phyloP scores from a whole-genome alignment of 768 basidiomycete genomes.

The Boletus reticuloceps region DNA sequence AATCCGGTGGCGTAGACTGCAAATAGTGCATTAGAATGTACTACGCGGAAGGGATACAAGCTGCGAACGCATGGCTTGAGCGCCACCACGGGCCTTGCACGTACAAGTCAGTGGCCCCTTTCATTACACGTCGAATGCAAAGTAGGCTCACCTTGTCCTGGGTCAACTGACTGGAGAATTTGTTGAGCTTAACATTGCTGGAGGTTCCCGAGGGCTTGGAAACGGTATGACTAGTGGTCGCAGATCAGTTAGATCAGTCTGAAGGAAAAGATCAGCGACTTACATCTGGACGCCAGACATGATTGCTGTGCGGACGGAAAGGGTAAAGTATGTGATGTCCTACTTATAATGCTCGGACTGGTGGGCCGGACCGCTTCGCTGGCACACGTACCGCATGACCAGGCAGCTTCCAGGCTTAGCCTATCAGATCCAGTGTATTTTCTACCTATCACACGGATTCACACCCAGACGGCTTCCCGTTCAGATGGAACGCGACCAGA shows the following conservation, averaged over 20 bases:
- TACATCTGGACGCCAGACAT: conserved; percentile 68
- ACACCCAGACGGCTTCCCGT: not conserved
- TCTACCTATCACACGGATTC: not conserved
- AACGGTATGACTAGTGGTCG: conserved; percentile 17
- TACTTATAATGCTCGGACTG: conserved; percentile 16
- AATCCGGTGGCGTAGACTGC: conserved; percentile 75
- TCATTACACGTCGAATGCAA: not conserved
- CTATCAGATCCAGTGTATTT: not conserved
- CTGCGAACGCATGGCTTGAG: conserved; percentile 80
- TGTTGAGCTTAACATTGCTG: conserved; percentile 59
- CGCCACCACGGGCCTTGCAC: conserved; percentile 59
- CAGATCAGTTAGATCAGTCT: not conserved
- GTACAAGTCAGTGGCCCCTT: not conserved
- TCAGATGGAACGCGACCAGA: not conserved
- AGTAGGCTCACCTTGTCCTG: conserved; percentile 65
- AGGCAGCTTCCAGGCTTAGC: not conserved
- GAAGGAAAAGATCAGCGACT: conserved; percentile 15
- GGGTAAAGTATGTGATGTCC: not conserved
- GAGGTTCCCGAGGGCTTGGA: conserved; percentile 21
- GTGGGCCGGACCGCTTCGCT: not conserved
- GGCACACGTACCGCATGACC: no score
- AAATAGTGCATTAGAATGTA: not conserved
- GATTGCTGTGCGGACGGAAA: conserved; percentile 8
- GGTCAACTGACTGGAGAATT: conserved; percentile 68
- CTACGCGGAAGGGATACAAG: conserved; percentile 1